Percentiles rank a stretch among this genome's conserved stretches.
These are phyloP conservation scores for Dothideomycetes sp. DNA, from an alignment of 2,329 filamentous ascomycete species.

Conservation along the genomic window DNA sequence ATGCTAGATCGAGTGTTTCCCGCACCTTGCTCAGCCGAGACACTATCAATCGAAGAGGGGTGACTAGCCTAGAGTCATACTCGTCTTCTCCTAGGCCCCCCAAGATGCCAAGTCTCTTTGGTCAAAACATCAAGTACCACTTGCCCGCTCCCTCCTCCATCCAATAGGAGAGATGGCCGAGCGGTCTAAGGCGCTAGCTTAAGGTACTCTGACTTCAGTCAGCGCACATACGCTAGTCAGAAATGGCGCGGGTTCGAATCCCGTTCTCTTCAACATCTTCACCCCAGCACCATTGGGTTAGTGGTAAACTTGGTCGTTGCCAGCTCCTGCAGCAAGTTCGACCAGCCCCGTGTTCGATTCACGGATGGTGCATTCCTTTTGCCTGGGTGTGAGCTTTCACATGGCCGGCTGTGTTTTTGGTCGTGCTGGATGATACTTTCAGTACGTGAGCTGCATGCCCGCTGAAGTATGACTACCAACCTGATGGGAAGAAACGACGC, in stretches of 20 bases:
- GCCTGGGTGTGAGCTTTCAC: neutral
- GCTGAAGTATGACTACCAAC: no score
- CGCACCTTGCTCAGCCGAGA: no score
- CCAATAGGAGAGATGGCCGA: neutral
- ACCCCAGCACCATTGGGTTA: neutral
- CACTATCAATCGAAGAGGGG: no score
- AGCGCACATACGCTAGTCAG: neutral
- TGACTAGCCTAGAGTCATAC: no score
- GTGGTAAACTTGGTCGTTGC: neutral
- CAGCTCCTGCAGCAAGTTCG: neutral
- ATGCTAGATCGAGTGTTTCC: no score
- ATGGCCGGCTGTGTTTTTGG: neutral
- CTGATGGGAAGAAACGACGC: no score
- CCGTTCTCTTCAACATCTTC: constrained; percentile 8
- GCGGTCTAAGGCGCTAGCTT: constrained; percentile 1
- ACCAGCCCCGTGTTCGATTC: neutral
- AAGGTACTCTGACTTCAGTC: neutral
- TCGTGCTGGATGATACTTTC: neutral
- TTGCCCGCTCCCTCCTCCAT: neutral
- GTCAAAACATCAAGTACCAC: neutral
- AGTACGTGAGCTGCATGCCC: neutral
- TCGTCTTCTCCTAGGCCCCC: neutral
- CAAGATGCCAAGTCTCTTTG: neutral
- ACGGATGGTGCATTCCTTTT: neutral
- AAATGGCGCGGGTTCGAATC: constrained; percentile 1